Base-by-base conservation (phyloP, 2,329 filamentous ascomycete genomes). In the Peltaster fructicola region DNA sequence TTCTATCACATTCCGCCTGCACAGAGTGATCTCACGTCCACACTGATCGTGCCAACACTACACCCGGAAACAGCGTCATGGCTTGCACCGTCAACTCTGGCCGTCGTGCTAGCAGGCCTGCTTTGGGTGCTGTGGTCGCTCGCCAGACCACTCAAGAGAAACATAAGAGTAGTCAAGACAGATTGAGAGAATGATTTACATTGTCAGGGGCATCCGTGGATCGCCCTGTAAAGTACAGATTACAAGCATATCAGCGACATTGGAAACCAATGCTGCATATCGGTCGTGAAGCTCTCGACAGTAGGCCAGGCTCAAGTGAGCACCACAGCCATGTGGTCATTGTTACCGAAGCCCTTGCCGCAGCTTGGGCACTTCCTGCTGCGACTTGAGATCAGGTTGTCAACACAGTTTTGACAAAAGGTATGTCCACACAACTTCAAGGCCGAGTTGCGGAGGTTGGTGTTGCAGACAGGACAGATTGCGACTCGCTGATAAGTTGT, bases 331-430 rank as follows among this genome's bases (percentile, higher is more conserved):
- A 93, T 90, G 33, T 81, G 71, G 48, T 98, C 88, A 52, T 77
- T 77, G 48, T 71, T 77, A 43, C 91, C 85, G 48, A 98, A 98
- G 4, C 80, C 72, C 52, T 77, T 78, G 42, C 77, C 81, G 60
- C 90, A 98, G 40, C 80, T 85, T 3, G 88, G 88, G 45, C 88
- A 98, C 52, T 95, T 95, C 38, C 88, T 69, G 56, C 85, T 84
- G 17, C 88, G 77, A 44, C 88, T 91, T 22, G 70, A 71, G 33
- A 93, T 72, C 29, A 88, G 73, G 43, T 90, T 77, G 36, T 92
- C 80, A 13, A 95, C 77, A 47, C 88, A 98, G 23, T 72, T 65
- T 44, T 74, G 73, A 63, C 88, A 98, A 52, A 95, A 92, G 23
- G 91, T 68, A 51, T 98, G 88, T 2, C 88, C 88, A 50, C 88